Conservation (phyloP, 2,329 filamentous ascomycete genomes). For the Sarocladiaceae sp. region DNA sequence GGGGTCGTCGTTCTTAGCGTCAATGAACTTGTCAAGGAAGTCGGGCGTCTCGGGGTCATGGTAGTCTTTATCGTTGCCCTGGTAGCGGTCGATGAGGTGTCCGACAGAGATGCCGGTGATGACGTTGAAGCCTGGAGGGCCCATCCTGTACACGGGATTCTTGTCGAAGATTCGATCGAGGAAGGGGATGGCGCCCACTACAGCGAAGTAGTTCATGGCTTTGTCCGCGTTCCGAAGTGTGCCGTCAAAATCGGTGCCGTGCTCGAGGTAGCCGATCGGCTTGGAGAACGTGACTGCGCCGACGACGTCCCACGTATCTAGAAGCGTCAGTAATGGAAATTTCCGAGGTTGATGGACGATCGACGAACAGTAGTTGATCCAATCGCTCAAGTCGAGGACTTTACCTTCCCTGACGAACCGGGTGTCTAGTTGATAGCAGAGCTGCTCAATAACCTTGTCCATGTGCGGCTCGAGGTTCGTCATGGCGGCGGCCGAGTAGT, state of each 20-base stretch:
- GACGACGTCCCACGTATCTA: constrained; percentile 34
- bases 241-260: constrained; percentile 28
- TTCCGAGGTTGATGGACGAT: neutral
- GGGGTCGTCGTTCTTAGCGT: constrained; percentile 26
- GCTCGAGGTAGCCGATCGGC: constrained; percentile 34
- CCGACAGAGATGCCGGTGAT: constrained; percentile 21
- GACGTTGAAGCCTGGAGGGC: constrained; percentile 24
- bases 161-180: constrained; percentile 31
- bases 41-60: constrained; percentile 23
- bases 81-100: constrained; percentile 21
- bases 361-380: constrained; percentile 32
- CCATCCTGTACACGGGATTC: constrained; percentile 29
- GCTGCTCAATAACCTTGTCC: constrained; percentile 22
- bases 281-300: constrained; percentile 34
- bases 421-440: constrained; percentile 25
- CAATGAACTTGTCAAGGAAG: constrained; percentile 35
- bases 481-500: constrained; percentile 19
- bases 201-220: constrained; percentile 26
- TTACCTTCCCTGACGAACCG: constrained; percentile 21
- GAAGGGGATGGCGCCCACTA: constrained; percentile 22
- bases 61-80: constrained; percentile 20
- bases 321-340: neutral
- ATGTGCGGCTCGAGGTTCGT: constrained; percentile 20
- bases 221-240: constrained; percentile 25
- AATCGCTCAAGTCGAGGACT: constrained; percentile 31